A percentile compares a stretch with the other conserved stretches of the same genome.
These are phyloP conservation scores for Ruellia speciosa DNA, from an alignment of 305 asterid species.

Conservation along the genomic window DNA sequence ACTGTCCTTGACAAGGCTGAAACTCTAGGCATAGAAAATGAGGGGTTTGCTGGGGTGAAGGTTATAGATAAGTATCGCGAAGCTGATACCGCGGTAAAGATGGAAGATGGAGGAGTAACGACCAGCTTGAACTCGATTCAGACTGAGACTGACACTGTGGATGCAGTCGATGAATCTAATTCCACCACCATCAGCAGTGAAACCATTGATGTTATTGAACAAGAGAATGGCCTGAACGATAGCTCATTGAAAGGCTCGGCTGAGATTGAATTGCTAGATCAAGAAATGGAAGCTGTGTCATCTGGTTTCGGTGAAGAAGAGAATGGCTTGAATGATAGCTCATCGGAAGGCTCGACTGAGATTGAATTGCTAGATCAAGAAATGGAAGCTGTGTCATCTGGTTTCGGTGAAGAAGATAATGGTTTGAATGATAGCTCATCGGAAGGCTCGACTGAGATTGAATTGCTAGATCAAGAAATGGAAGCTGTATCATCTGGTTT, in stretches of 20 bases:
- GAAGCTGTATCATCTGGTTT: slow-evolving; percentile 2
- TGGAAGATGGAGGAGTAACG: slow-evolving; percentile 15
- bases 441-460: slow-evolving; percentile 18
- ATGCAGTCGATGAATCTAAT: slow-evolving; percentile 24
- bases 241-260: slow-evolving; percentile 21
- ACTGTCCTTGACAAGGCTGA: slow-evolving; percentile 24
- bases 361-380: slow-evolving; percentile 7
- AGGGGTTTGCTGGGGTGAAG: not conserved
- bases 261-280: not conserved
- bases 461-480: slow-evolving; percentile 3
- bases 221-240: slow-evolving; percentile 23
- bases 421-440: slow-evolving; percentile 20
- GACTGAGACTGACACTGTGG: not conserved
- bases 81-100: slow-evolving; percentile 10
- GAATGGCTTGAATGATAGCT: slow-evolving; percentile 21
- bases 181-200: slow-evolving; percentile 16
- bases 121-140: not conserved
- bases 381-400: slow-evolving; percentile 12
- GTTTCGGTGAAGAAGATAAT: slow-evolving; percentile 26
- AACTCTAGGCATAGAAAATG: slow-evolving; percentile 15
- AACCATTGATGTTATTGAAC: slow-evolving; percentile 20
- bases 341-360: slow-evolving; percentile 20
- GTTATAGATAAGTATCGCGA: not conserved
- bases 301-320: slow-evolving; percentile 29
- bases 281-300: slow-evolving; percentile 19